Evolutionary conservation across 73 alveolate species (phyloP), one percentile per base, ranked within the genome.

Genomic region (Paramecium bursaria): DNA sequence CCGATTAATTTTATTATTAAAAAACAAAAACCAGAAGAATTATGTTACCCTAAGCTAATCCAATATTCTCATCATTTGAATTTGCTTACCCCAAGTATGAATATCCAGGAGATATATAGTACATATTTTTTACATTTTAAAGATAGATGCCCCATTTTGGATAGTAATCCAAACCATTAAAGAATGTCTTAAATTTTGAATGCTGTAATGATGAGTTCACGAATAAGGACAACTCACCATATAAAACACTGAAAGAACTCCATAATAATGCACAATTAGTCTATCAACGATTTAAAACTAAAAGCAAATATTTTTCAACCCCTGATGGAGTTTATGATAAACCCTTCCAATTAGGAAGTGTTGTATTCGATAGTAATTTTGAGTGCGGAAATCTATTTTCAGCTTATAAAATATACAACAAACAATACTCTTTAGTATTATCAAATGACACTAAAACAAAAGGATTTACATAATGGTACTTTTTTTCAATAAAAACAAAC

Each of bases 391-490:
- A 92, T 47, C 91, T 92, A 1, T 76, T 50, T 35, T 19, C 86
- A 10, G 94, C 91, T 9, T 44, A 51, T 19, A 90, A 85, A 39
- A 27, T 90, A 31, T 51, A 80, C 55, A 98, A 96, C 57, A 87
- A 75, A 79, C 93, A 95, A 52, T 96, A 93, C 87, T 93, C 91
- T 74, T 74, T 96, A 48, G 57, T 92, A 47, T 76, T 96, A 47
- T 95, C 93, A 85, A 96, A 96, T 79, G 99, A 96, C 86, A 93
- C 96, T 29, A 92, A 96, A 73, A 96, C 98, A 10, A 85, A 91
- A 73, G 99, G 99, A 15, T 95, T 92, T 86, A 95, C 98, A 2
- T 92, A 93, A 88, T 96, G 99, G 99, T 96, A 90, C 86, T 96
- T 85, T 87, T 96, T 92, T 80, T 48, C 97, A 39, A 98, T 94